Percentiles rank a stretch among this genome's conserved stretches.
These are phyloP conservation scores for Kodamaea restingae DNA, from an alignment of 805 yeast genomes.

Conservation along the genomic window DNA sequence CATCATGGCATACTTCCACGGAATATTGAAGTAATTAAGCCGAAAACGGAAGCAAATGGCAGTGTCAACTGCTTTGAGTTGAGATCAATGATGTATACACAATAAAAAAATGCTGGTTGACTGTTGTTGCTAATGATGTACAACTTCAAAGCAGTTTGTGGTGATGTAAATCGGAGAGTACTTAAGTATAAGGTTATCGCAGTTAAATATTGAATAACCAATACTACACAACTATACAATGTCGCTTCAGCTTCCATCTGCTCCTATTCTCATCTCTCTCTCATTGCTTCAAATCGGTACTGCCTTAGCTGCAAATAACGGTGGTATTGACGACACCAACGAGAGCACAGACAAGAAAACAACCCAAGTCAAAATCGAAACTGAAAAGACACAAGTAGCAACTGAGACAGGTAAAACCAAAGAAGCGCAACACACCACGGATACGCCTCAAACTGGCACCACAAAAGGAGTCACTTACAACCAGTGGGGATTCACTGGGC, in stretches of 20 bases:
- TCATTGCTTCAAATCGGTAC: slow-evolving; percentile 2
- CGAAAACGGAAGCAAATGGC: no score
- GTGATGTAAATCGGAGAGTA: neutral
- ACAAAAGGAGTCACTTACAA: slow-evolving; percentile 19
- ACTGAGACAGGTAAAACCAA: neutral
- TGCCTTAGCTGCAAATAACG: slow-evolving; percentile 12
- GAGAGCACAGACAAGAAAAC: neutral
- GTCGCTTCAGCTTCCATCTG: no score
- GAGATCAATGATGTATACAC: no score
- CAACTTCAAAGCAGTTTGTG: no score
- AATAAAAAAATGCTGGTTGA: no score
- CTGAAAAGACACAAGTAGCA: neutral
- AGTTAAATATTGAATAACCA: neutral
- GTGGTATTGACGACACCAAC: slow-evolving; percentile 14
- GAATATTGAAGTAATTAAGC: no score
- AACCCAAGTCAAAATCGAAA: neutral
- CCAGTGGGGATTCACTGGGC: slow-evolving; percentile 42
- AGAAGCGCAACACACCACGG: neutral
- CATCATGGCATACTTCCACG: no score
- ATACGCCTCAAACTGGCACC: neutral
- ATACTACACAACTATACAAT: neutral
- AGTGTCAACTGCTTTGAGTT: no score
- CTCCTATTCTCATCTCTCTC: neutral
- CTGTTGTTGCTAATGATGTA: no score
- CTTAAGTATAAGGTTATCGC: neutral